Conservation (phyloP, 148 eudicot species). For the Chenopodium berlandieri region DNA sequence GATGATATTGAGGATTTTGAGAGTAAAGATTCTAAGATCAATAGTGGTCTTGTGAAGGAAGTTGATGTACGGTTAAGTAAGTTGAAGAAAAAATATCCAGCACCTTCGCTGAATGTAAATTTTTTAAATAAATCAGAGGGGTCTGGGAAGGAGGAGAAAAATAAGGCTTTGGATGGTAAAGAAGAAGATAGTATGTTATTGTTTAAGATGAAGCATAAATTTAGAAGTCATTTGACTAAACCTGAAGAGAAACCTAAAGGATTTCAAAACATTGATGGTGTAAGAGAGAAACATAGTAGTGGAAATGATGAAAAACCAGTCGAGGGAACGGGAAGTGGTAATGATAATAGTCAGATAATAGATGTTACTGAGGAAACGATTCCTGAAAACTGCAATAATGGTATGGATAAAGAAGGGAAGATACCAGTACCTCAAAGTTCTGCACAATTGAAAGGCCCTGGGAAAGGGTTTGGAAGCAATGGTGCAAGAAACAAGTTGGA, state of each 20-base stretch:
- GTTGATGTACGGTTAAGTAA: conserved; percentile 45
- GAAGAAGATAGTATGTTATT: conserved; percentile 37
- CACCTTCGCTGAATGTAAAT: conserved; percentile 29
- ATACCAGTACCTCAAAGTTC: conserved; percentile 24
- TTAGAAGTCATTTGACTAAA: conserved; percentile 34
- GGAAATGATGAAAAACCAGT: conserved; percentile 25
- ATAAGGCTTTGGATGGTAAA: conserved; percentile 26
- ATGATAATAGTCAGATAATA: conserved; percentile 2
- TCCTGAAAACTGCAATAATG: conserved; percentile 14
- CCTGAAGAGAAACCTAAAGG: conserved; percentile 60
- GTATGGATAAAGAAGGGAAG: conserved; percentile 28
- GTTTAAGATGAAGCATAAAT: conserved; percentile 52
- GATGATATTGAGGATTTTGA: conserved; percentile 29
- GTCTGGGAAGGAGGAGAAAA: conserved; percentile 24
- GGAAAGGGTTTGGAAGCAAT: conserved; percentile 20
- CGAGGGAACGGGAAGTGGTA: conserved; percentile 22
- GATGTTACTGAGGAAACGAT: conserved; percentile 14
- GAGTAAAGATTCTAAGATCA: conserved; percentile 26
- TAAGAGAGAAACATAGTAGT: conserved; percentile 16
- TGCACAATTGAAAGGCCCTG: conserved; percentile 15
- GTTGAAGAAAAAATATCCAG: conserved; percentile 27
- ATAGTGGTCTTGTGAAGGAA: conserved; percentile 58
- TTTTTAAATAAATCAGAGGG: conserved; percentile 23
- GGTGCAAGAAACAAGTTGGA: conserved; percentile 8
- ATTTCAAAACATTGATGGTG: conserved; percentile 35